Evolutionary conservation across 257 asterid genomes (phyloP).

Genomic region (Lithospermum erythrorhizon): DNA sequence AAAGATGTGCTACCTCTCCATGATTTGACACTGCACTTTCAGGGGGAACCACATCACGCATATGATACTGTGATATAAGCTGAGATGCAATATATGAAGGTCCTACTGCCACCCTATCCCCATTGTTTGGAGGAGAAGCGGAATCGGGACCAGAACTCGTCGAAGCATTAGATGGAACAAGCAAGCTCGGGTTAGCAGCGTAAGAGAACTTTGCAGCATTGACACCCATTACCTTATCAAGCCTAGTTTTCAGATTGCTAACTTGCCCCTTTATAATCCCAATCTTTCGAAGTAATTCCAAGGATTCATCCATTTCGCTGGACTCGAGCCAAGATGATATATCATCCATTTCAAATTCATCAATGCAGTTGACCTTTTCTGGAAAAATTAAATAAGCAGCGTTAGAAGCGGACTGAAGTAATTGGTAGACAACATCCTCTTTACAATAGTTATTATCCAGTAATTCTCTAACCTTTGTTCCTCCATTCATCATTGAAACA

Average conservation of each 20-base stretch:
- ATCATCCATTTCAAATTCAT: constrained; percentile 30
- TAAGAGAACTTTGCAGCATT: constrained; percentile 13
- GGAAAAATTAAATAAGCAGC: constrained; percentile 8
- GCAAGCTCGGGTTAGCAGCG: constrained; percentile 11
- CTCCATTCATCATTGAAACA: constrained; percentile 14
- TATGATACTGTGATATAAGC: constrained; percentile 30
- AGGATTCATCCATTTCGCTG: constrained; percentile 25
- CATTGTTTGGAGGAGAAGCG: constrained; percentile 30
- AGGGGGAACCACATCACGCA: constrained; percentile 22
- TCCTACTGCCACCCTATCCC: constrained; percentile 32
- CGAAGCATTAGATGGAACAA: constrained; percentile 19
- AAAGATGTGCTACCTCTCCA: constrained; percentile 12
- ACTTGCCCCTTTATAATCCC: constrained; percentile 14
- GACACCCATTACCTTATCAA: constrained; percentile 17
- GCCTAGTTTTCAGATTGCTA: constrained; percentile 13
- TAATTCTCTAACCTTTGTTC: constrained; percentile 35
- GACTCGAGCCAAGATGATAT: constrained; percentile 24
- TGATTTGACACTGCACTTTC: constrained; percentile 33
- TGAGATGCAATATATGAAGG: constrained; percentile 37
- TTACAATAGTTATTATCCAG: background rate
- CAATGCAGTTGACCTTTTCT: constrained; percentile 21
- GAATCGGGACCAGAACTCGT: constrained; percentile 22
- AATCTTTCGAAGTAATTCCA: constrained; percentile 37
- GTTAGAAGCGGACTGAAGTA: background rate
- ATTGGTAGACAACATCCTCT: background rate